Conservation (phyloP, 2,329 filamentous ascomycete genomes). For the Cercospora janseana region DNA sequence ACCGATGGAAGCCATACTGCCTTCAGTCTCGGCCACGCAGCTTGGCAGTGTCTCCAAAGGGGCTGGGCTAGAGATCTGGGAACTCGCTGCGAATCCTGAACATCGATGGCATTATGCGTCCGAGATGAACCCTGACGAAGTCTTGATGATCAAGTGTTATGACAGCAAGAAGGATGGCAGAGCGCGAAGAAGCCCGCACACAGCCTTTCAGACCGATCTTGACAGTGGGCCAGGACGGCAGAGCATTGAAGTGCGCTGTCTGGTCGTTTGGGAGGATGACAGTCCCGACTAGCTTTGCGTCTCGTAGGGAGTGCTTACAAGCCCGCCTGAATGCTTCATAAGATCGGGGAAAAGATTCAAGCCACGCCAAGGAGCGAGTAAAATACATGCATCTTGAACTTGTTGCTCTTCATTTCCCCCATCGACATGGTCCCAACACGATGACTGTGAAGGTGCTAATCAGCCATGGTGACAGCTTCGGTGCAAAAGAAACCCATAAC, state of each 20-base stretch:
- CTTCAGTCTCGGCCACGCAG: not conserved
- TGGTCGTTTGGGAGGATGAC: conserved; percentile 9
- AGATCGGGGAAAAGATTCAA: no score
- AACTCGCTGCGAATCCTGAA: conserved; percentile 3
- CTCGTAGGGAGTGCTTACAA: no score
- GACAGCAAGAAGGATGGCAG: conserved; percentile 11
- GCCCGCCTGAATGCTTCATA: no score
- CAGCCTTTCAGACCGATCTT: conserved; percentile 1
- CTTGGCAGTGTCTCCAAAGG: not conserved
- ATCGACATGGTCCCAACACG: no score
- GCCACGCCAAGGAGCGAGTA: no score
- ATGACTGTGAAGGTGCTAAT: no score
- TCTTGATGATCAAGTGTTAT: conserved; percentile 10
- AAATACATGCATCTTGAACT: no score
- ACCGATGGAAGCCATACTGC: not conserved
- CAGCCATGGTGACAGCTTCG: not conserved
- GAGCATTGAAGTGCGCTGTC: conserved; percentile 9
- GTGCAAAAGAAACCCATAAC: conserved; percentile 20
- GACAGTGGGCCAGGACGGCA: conserved; percentile 2
- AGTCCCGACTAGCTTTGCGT: not conserved
- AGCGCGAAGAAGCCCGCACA: conserved; percentile 8
- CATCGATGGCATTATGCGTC: conserved; percentile 12
- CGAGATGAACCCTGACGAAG: conserved; percentile 9
- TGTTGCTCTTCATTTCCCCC: no score
- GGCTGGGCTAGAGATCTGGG: conserved; percentile 3